These are phyloP conservation scores for Tanacetum coccineum DNA, from an alignment of 129 eudicot genomes.

Conservation along the genomic window DNA sequence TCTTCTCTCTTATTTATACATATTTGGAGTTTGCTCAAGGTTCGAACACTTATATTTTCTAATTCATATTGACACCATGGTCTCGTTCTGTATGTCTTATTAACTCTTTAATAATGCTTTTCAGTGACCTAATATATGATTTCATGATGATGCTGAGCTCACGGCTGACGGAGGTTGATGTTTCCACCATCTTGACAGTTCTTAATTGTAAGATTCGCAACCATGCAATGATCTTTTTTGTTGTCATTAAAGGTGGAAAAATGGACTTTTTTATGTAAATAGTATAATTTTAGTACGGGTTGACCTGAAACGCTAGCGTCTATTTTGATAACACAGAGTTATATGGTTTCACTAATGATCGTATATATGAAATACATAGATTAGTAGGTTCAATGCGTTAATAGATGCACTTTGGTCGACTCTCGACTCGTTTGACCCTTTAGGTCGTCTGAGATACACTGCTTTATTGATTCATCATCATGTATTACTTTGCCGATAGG, in stretches of 20 bases:
- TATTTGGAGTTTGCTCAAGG: slow-evolving; percentile 96
- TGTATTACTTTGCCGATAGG: slow-evolving; percentile 35
- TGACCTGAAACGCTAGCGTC: neutral
- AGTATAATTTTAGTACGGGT: neutral
- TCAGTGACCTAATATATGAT: slow-evolving; percentile 87
- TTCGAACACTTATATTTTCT: slow-evolving; percentile 21
- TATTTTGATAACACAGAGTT: no score
- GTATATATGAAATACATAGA: neutral
- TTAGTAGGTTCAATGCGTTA: no score
- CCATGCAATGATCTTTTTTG: neutral
- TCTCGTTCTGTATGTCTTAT: neutral
- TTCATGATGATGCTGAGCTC: slow-evolving; percentile 75
- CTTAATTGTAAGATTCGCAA: slow-evolving; percentile 54
- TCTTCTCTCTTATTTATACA: slow-evolving; percentile 69
- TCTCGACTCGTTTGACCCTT: neutral
- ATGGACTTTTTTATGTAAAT: neutral
- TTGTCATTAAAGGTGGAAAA: neutral
- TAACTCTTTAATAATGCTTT: slow-evolving; percentile 16
- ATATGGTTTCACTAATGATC: neutral
- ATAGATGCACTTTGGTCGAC: neutral
- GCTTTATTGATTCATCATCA: neutral
- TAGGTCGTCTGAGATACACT: no score
- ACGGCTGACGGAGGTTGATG: slow-evolving; percentile 90
- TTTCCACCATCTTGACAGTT: slow-evolving; percentile 79
- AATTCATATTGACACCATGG: neutral